Percentiles rank a stretch among this genome's conserved stretches.
These are phyloP conservation scores for Neurospora sp. DNA, from an alignment of 495 filamentous ascomycete species.

Conservation along the genomic window DNA sequence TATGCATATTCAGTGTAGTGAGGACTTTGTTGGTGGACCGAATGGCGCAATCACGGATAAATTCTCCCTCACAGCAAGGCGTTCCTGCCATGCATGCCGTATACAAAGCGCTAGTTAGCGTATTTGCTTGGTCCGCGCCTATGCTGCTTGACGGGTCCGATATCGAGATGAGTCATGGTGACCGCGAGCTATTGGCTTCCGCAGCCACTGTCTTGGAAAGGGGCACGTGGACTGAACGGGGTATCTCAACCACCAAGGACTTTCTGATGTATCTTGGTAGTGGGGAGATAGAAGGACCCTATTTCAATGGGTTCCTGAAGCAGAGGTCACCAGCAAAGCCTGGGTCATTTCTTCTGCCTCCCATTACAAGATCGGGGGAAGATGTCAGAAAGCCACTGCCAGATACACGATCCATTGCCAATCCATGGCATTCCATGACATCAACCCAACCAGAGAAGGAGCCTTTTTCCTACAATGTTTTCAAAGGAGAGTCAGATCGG, in stretches of 20 bases:
- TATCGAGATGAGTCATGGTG: slow-evolving; percentile 23
- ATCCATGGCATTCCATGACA: slow-evolving; percentile 21
- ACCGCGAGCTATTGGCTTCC: slow-evolving; percentile 26
- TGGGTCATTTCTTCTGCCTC: slow-evolving; percentile 20
- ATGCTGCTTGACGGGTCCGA: slow-evolving; percentile 31
- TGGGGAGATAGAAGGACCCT: slow-evolving; percentile 28
- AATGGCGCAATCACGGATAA: slow-evolving; percentile 22
- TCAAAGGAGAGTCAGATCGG: slow-evolving; percentile 23
- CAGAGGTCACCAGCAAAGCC: slow-evolving; percentile 27
- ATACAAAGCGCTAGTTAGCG: slow-evolving; percentile 34
- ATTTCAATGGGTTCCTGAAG: slow-evolving; percentile 35
- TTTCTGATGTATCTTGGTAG: slow-evolving; percentile 35
- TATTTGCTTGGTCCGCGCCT: slow-evolving; percentile 31
- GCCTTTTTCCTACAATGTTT: slow-evolving; percentile 14
- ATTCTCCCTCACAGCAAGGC: slow-evolving; percentile 22
- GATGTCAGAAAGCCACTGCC: slow-evolving; percentile 31
- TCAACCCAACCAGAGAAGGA: slow-evolving; percentile 15
- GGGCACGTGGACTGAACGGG: slow-evolving; percentile 31
- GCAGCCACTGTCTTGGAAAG: slow-evolving; percentile 24
- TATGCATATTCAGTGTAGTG: slow-evolving; percentile 42
- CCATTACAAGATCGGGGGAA: slow-evolving; percentile 19
- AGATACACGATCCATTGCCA: slow-evolving; percentile 30
- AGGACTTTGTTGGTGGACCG: slow-evolving; percentile 36
- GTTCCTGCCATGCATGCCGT: slow-evolving; percentile 35
- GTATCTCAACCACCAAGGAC: slow-evolving; percentile 32